Conservation (phyloP, 768 basidiomycete genomes). For the Leccinum sublutescens region DNA sequence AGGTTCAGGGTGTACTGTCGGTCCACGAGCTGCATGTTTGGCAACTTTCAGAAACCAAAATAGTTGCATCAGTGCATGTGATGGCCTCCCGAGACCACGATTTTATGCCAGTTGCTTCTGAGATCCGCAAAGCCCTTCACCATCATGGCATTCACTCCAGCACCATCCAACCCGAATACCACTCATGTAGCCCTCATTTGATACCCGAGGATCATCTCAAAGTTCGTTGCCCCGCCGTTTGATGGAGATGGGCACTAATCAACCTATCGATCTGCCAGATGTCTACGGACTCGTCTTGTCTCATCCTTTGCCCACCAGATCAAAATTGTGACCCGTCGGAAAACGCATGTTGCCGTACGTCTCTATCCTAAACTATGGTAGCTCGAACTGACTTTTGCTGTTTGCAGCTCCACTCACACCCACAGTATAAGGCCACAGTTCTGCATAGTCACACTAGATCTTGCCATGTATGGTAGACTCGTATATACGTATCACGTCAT, state of each 20-base stretch:
- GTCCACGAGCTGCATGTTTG: slow-evolving; percentile 96
- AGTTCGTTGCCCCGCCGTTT: slow-evolving; percentile 34
- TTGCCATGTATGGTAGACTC: slow-evolving; percentile 8
- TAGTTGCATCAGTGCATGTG: slow-evolving; percentile 95
- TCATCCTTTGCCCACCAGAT: slow-evolving; percentile 71
- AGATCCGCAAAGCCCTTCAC: slow-evolving; percentile 84
- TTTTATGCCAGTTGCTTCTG: slow-evolving; percentile 86
- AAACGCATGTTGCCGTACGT: slow-evolving; percentile 81
- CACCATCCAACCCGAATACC: slow-evolving; percentile 92
- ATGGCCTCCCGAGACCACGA: slow-evolving; percentile 76
- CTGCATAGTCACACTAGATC: slow-evolving; percentile 28
- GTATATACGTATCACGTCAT: slow-evolving; percentile 18
- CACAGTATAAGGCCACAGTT: slow-evolving; percentile 39
- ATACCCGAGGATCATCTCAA: slow-evolving; percentile 48
- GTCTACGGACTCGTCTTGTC: slow-evolving; percentile 55
- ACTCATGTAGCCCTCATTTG: slow-evolving; percentile 32
- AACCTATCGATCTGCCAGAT: slow-evolving; percentile 35
- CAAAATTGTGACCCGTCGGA: slow-evolving; percentile 64
- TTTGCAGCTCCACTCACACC: slow-evolving; percentile 45
- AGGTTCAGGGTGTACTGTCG: slow-evolving; percentile 76
- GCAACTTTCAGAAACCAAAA: slow-evolving; percentile 94
- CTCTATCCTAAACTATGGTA: background rate
- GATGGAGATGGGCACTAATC: background rate
- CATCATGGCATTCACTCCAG: slow-evolving; percentile 91
- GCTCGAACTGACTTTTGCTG: slow-evolving; percentile 2